A percentile compares a stretch with the other conserved stretches of the same genome.
These are phyloP conservation scores for Paecilomyces fulvus DNA, from an alignment of 2,329 filamentous ascomycete species.

Conservation along the genomic window DNA sequence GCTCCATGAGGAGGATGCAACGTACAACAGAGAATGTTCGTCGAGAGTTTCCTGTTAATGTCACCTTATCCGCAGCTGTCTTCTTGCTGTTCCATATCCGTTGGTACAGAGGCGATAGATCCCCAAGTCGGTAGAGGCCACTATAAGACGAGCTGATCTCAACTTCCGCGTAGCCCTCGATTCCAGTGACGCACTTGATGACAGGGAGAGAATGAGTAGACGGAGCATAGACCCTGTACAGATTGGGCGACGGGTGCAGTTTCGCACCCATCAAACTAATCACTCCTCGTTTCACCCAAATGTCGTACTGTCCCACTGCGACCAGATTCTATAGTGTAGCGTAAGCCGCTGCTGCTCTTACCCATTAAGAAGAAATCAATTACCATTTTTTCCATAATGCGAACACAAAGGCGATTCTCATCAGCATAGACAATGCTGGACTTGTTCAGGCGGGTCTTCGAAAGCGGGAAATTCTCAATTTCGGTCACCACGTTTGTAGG, in stretches of 20 bases:
- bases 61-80: constrained; percentile 23
- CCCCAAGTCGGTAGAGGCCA: constrained; percentile 36
- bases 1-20: neutral
- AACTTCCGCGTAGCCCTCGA: constrained; percentile 38
- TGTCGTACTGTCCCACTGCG: constrained; percentile 46
- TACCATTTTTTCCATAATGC: constrained; percentile 33
- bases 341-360: constrained; percentile 10
- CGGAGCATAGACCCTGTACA: constrained; percentile 46
- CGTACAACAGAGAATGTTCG: constrained; percentile 36
- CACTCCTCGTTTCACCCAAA: constrained; percentile 49
- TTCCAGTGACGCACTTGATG: constrained; percentile 38
- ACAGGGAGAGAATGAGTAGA: constrained; percentile 49
- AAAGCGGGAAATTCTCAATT: constrained; percentile 31
- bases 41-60: constrained; percentile 20
- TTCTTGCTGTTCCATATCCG: constrained; percentile 43
- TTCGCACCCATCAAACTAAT: constrained; percentile 52
- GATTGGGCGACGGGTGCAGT: constrained; percentile 36
- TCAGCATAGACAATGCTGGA: constrained; percentile 31
- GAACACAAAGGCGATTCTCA: constrained; percentile 28
- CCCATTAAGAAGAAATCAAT: neutral
- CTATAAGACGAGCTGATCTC: constrained; percentile 40
- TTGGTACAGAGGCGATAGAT: constrained; percentile 44
- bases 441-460: constrained; percentile 29
- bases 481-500: constrained; percentile 20
- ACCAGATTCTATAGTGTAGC: constrained; percentile 31